Conservation (phyloP, 371 early-diverging fungal genomes). For the Paraphysoderma sedebokerense region DNA sequence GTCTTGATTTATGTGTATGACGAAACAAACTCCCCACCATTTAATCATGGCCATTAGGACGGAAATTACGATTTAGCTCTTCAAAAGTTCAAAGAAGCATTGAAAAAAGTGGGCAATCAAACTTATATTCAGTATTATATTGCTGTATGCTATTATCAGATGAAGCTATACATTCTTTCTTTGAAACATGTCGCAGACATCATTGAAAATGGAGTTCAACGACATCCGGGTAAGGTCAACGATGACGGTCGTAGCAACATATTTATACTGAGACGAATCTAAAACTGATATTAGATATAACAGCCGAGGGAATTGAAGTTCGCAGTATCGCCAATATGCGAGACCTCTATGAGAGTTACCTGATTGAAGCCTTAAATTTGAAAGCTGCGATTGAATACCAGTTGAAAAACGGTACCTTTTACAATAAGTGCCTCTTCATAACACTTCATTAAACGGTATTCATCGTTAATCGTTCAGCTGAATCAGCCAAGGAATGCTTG, state of each 20-base stretch:
- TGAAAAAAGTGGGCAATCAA: conserved; percentile 21
- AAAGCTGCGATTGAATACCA: conserved; percentile 37
- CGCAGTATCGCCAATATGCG: conserved; percentile 31
- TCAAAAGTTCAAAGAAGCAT: conserved; percentile 17
- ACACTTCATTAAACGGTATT: not conserved
- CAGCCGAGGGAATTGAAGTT: conserved; percentile 30
- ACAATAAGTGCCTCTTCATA: not conserved
- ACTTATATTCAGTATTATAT: conserved; percentile 25
- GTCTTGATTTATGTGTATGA: not conserved
- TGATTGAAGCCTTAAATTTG: conserved; percentile 34
- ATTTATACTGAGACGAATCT: not conserved
- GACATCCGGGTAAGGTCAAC: conserved; percentile 24
- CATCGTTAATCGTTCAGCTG: conserved; percentile 8
- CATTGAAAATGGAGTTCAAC: conserved; percentile 28
- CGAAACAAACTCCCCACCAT: too few relatives aligned
- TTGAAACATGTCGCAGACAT: conserved; percentile 30
- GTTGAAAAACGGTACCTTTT: conserved; percentile 21
- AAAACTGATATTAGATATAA: conserved; percentile 33
- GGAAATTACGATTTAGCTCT: conserved; percentile 24
- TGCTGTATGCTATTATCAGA: conserved; percentile 27
- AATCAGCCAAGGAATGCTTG: conserved; percentile 29
- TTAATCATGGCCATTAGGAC: conserved; percentile 18
- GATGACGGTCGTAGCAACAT: not conserved
- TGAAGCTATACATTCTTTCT: conserved; percentile 24
- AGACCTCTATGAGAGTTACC: conserved; percentile 25